Conservation (phyloP, 768 basidiomycete genomes). For the Boletellus ananas region DNA sequence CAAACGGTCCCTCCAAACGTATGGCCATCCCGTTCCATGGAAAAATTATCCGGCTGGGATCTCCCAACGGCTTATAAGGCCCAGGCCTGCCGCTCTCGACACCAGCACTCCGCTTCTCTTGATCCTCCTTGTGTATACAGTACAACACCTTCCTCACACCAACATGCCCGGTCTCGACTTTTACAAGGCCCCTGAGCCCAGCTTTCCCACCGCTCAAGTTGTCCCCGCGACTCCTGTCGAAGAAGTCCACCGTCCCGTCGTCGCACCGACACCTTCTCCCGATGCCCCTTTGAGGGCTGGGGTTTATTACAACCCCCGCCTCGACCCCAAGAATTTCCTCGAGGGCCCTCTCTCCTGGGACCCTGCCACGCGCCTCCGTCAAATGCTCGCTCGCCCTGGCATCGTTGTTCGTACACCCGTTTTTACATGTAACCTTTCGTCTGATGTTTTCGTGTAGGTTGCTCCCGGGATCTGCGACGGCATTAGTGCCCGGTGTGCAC, state of each 20-base stretch:
- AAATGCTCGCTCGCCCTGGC: conserved; percentile 66
- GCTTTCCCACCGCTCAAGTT: neutral
- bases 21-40: neutral
- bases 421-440: no score
- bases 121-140: conserved; percentile 23
- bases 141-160: conserved; percentile 4
- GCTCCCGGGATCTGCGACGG: conserved; percentile 81
- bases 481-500: conserved; percentile 73
- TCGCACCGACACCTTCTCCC: conserved; percentile 7
- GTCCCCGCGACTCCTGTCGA: conserved; percentile 5
- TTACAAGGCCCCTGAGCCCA: conserved; percentile 20
- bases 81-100: neutral
- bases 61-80: conserved; percentile 21
- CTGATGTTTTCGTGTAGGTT: conserved; percentile 35
- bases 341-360: conserved; percentile 67
- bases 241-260: neutral
- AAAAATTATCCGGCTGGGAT: conserved; percentile 12
- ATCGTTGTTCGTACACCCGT: conserved; percentile 55
- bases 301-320: conserved; percentile 62
- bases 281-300: conserved; percentile 10
- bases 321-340: conserved; percentile 65
- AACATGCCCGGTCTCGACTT: conserved; percentile 36
- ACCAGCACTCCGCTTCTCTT: conserved; percentile 3
- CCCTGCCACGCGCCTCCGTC: conserved; percentile 68
- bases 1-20: neutral